These are phyloP conservation scores for Fusarium fujikuroi DNA, from an alignment of 2,329 filamentous ascomycete species.

Conservation along the genomic window DNA sequence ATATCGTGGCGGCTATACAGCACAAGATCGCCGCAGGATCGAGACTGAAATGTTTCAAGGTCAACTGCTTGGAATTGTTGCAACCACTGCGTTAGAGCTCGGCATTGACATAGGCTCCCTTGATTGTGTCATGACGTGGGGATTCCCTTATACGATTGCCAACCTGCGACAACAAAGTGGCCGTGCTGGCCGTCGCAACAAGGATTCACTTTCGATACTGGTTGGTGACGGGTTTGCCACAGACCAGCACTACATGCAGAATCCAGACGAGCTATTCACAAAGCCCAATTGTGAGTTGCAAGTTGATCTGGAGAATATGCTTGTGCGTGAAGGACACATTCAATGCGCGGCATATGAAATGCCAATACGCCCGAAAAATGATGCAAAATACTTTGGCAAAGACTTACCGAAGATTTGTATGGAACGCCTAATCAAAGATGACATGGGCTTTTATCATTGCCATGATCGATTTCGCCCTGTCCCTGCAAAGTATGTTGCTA, in stretches of 20 bases:
- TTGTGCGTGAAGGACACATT: slow-evolving; percentile 91
- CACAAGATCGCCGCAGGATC: slow-evolving; percentile 87
- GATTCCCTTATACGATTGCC: slow-evolving; percentile 94
- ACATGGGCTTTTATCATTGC: slow-evolving; percentile 87
- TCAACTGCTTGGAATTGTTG: slow-evolving; percentile 90
- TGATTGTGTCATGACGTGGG: slow-evolving; percentile 92
- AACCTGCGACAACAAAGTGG: slow-evolving; percentile 96
- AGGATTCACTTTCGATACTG: slow-evolving; percentile 89
- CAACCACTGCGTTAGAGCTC: slow-evolving; percentile 91
- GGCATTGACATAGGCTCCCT: slow-evolving; percentile 95
- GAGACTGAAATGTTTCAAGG: slow-evolving; percentile 98
- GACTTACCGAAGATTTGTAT: slow-evolving; percentile 76
- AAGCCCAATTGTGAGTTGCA: slow-evolving; percentile 90
- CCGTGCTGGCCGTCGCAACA: slow-evolving; percentile 89
- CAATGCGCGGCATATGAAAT: slow-evolving; percentile 97
- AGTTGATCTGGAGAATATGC: slow-evolving; percentile 90
- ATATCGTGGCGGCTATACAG: slow-evolving; percentile 93
- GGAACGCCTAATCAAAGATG: slow-evolving; percentile 78
- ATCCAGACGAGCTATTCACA: slow-evolving; percentile 92
- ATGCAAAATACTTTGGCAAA: slow-evolving; percentile 81
- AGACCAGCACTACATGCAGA: slow-evolving; percentile 97
- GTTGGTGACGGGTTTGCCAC: slow-evolving; percentile 90
- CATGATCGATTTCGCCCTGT: slow-evolving; percentile 87
- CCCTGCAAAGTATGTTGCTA: slow-evolving; percentile 84
- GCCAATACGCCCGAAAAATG: slow-evolving; percentile 83